Evolutionary conservation across 1,139 yeast genomes (phyloP).

Genomic region (Debaryomyces psychrophilus): DNA sequence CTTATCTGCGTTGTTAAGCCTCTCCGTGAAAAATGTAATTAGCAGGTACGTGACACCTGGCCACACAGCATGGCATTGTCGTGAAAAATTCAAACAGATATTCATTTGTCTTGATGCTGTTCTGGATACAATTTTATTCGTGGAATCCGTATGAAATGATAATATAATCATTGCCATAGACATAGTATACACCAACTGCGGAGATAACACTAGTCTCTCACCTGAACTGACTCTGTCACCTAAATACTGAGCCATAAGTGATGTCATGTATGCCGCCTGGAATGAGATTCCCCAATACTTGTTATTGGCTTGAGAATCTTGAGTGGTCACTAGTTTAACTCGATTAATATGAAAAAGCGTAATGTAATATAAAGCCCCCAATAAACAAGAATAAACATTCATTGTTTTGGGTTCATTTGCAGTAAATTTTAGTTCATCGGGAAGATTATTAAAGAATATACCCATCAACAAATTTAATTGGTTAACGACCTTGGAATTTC

Average conservation of each 20-base stretch:
- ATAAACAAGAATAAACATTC: conserved; percentile 14
- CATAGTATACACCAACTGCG: conserved; percentile 17
- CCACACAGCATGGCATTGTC: conserved; percentile 17
- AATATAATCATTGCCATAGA: conserved; percentile 18
- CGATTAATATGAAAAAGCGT: conserved; percentile 18
- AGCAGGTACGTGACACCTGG: conserved; percentile 18
- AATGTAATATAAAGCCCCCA: conserved; percentile 17
- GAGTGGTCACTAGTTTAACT: conserved; percentile 13
- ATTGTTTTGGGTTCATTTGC: conserved; percentile 11
- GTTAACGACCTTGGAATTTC: conserved; percentile 15
- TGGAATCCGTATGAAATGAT: conserved; percentile 19
- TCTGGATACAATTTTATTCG: conserved; percentile 17
- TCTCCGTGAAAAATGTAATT: conserved; percentile 15
- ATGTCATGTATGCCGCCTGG: conserved; percentile 16
- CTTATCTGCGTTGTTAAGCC: conserved; percentile 3
- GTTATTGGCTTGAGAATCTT: conserved; percentile 2
- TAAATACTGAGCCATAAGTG: conserved; percentile 15
- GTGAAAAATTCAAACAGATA: conserved; percentile 16
- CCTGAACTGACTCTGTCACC: conserved; percentile 10
- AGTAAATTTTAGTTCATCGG: conserved; percentile 13
- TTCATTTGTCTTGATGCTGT: conserved; percentile 17
- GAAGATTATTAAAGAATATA: conserved; percentile 13
- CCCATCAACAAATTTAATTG: conserved; percentile 19
- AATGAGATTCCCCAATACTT: conserved; percentile 18
- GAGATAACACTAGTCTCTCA: conserved; percentile 12